A percentile compares a stretch with the other conserved stretches of the same genome.
Evolutionary conservation across 1,284 basidiomycete species (phyloP).

Genomic region (Moesziomyces sp.): DNA sequence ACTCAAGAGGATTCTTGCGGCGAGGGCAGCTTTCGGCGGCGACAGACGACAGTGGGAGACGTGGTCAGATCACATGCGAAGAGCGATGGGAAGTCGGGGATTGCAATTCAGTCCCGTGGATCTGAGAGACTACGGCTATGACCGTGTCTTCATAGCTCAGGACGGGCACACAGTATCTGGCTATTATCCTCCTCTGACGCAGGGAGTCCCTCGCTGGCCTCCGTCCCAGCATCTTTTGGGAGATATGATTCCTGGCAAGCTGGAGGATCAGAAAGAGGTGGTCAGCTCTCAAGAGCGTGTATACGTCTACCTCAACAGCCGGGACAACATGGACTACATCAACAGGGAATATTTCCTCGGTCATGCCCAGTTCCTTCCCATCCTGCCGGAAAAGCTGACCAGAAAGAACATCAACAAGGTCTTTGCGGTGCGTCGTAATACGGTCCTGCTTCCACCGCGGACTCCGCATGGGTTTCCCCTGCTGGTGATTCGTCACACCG

Average conservation of each 20-base stretch:
- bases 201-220: neutral
- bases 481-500: neutral
- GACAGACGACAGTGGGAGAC: neutral
- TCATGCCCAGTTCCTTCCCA: neutral
- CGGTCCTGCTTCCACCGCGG: neutral
- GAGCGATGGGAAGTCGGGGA: neutral
- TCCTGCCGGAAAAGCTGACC: neutral
- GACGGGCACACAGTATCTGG: neutral
- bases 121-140: too few species aligned
- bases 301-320: neutral
- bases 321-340: neutral
- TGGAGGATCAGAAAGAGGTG: neutral
- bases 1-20: too few species aligned
- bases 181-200: slow-evolving; percentile 3
- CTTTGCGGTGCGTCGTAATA: too few species aligned
- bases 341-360: neutral
- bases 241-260: too few species aligned
- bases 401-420: neutral
- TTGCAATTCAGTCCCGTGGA: neutral
- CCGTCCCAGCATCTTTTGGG: too few species aligned
- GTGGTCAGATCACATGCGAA: slow-evolving; percentile 1
- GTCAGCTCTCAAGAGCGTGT: neutral
- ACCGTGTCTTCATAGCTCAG: slow-evolving; percentile 8
- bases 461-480: neutral
- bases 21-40: too few species aligned